Evolutionary conservation across 176 grass and related monocot genomes (phyloP).

Genomic region (Carex scoparia): DNA sequence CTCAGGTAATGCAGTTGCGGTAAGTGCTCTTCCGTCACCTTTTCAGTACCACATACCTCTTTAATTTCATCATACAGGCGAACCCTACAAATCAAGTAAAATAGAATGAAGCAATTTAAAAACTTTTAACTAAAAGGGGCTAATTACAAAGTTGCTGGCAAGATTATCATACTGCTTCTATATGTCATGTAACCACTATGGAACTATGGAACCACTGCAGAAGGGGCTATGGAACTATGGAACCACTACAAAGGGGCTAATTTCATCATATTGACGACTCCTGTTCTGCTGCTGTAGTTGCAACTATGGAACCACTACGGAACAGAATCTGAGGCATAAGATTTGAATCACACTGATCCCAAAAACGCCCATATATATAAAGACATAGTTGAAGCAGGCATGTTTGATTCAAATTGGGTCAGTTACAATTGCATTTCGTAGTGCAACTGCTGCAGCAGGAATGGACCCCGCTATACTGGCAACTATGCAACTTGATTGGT

Average conservation of each 20-base stretch:
- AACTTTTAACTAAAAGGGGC: not conserved
- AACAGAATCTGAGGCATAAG: not conserved
- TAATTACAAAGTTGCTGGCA: not conserved
- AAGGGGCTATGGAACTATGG: too few species aligned
- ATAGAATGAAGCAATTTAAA: not conserved
- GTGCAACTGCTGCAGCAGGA: not conserved
- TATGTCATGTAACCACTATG: too few species aligned
- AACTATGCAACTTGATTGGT: not conserved
- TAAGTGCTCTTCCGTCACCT: constrained; percentile 57
- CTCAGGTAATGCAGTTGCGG: constrained; percentile 50
- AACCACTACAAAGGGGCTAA: too few species aligned
- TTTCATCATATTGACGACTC: not conserved
- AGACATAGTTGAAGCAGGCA: not conserved
- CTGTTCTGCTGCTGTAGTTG: not conserved
- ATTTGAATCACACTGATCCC: not conserved
- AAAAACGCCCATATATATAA: not conserved
- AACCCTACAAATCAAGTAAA: constrained; percentile 40
- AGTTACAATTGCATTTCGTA: not conserved
- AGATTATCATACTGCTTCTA: not conserved
- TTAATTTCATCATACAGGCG: constrained; percentile 57
- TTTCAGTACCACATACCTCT: constrained; percentile 38
- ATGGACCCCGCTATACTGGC: not conserved
- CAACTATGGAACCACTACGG: not conserved
- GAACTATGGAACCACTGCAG: too few species aligned
- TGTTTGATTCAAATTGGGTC: not conserved